A percentile compares a stretch with the other conserved stretches of the same genome.
phyloP scores from a whole-genome alignment of 306 rosid species.

The Chamaecrista fasciculata region DNA sequence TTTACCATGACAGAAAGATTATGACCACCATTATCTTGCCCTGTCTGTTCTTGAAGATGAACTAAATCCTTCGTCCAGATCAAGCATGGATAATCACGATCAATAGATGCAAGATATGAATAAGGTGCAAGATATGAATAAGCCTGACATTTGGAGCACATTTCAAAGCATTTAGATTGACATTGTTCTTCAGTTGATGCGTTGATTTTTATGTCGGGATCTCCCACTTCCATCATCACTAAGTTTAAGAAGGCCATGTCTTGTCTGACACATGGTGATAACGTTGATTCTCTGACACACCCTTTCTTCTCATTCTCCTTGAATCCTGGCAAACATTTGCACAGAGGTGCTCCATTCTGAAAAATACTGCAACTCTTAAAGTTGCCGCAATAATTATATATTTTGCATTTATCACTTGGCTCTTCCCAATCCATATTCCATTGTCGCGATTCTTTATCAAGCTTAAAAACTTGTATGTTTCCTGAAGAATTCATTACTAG shows the following conservation, averaged over 20 bases:
- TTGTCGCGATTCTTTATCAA: background rate
- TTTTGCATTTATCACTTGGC: conserved; percentile 22
- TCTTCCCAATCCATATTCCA: background rate
- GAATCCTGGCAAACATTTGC: conserved; percentile 59
- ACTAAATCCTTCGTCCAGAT: conserved; percentile 26
- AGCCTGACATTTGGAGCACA: conserved; percentile 29
- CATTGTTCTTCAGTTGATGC: conserved; percentile 25
- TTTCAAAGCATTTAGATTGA: background rate
- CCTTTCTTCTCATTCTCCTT: conserved; percentile 4
- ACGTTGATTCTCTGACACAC: conserved; percentile 18
- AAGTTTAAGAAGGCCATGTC: conserved; percentile 20
- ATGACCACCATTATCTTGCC: background rate
- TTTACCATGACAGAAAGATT: conserved; percentile 26
- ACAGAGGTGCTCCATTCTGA: background rate
- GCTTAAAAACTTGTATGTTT: background rate
- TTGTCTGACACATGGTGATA: background rate
- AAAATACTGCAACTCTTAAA: conserved; percentile 25
- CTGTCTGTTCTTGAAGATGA: conserved; percentile 26
- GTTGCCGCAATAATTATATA: conserved; percentile 32
- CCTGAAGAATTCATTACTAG: conserved; percentile 27
- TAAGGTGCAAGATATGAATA: conserved; percentile 29
- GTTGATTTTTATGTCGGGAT: rapidly evolving
- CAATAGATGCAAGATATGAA: conserved; percentile 11
- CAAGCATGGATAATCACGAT: background rate
- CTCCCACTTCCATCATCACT: background rate